Evolutionary conservation across 768 basidiomycete genomes (phyloP), one percentile per base, ranked within the genome.

Genomic region (Collybiopsis luxurians): DNA sequence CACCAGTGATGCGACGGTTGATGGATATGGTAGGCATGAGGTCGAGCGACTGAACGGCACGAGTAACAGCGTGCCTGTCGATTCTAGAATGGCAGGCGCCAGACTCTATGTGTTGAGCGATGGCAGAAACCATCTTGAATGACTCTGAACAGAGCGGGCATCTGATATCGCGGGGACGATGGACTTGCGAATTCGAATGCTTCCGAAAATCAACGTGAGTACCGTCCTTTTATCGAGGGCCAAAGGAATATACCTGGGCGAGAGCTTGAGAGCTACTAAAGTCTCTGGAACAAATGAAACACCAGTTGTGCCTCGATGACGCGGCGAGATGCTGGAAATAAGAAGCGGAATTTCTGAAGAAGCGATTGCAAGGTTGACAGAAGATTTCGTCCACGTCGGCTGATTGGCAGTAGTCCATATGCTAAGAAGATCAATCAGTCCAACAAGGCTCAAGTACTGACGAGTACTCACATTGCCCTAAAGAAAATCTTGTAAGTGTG

Each of bases 31-130:
- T 63, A 15, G 73, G 70, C 13, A 64, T 59, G n/a, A 75, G 66
- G 4, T 69, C 61, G 52, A 74, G 62, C 1, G 61, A 51, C 42
- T 72, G 69, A 28, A 75, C 67, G 4, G 66, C 67, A 0, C 61
- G 64, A 1, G 73, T 78, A 53, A 79, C 71, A 26, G 74, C 67
- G 47, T 69, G 68, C n/a, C 76, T 69, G 38, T 64, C 69, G 30
- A 77, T 61, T 11, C 66, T 66, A 39, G 58, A 53, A 23, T 70
- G 67, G 53, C 74, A 75, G 1, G 53, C 42, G 3, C 75, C 77
- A 1, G 71, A 71, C 56, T 78, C 78, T 51, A 78, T 64, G 58
- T 79, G 78, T 11, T 66, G 62, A 2, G 73, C 69, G 4, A 78
- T 67, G 3, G 68, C 70, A 19, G 76, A 75, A 4, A 70, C 64